Base-by-base conservation (phyloP, 2,329 filamentous ascomycete species). In the Fusarium protoensiforme region DNA sequence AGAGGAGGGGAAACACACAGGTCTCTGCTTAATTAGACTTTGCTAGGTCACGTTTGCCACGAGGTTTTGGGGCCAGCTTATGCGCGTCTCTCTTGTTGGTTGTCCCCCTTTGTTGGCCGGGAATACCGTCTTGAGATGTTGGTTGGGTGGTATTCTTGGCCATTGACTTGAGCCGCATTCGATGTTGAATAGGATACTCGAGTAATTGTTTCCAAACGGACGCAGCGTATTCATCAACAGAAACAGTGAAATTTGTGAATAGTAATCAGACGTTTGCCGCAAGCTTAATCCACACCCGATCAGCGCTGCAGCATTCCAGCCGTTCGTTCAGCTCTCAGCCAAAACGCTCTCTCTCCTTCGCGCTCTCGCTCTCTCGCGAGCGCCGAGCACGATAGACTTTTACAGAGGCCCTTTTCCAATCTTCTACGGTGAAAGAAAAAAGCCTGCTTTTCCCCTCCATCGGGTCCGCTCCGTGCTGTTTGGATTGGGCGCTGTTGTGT, bases 371-470 rank as follows among this genome's bases (percentile, higher is more conserved):
- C 48, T 48, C 20, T 35, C 43, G 31, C 39, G 41, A 22, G 22
- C 22, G 22, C 22, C 41, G 41, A 16, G 29, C 10, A 8, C 24
- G 39, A 48, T 56, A 65, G 39, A 35, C 5, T 35, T 64, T 46
- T 43, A 29, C 36, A n/a, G 29, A 39, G 29, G 1, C 27, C 16
- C 22, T 48, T 51, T 74, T 65, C 51, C 48, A 56, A 51, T 39
- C 54, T 69, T 61, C 68, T 68, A 65, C 58, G 41, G 35, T 66
- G 11, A 51, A 43, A 13, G 22, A 24, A 31, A 60, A 35, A 48
- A 24, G 16, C 41, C 33, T 71, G n/a, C n/a, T 60, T 13, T 22
- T 61, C 27, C 18, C 27, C 46, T 31, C 46, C 46, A 10, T 51
- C 27, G 46, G 27, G 27, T 31, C 27, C 10, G 20, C 18, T 14